phyloP scores from a whole-genome alignment of 768 basidiomycete species.

The Tulasnella sp. region DNA sequence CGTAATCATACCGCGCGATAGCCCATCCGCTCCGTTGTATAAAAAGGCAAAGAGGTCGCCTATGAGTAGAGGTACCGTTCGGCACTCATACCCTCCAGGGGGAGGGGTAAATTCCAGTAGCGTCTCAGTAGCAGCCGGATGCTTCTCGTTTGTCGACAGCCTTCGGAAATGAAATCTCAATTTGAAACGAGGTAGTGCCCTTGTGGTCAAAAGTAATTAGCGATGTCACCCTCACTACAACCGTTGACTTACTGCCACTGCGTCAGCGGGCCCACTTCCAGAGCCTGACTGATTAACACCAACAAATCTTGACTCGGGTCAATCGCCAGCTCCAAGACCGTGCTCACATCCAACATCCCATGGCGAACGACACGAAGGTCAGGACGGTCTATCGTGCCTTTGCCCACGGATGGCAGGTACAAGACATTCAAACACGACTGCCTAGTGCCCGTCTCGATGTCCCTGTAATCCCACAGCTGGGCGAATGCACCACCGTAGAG shows the following conservation, averaged over 20 bases:
- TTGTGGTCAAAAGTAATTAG: not conserved
- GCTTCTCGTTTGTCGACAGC: not conserved
- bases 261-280: not conserved
- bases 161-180: not conserved
- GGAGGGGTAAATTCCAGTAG: not conserved
- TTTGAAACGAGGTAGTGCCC: not conserved
- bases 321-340: slow-evolving; percentile 6
- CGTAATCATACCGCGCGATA: not conserved
- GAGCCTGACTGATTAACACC: not conserved
- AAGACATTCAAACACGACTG: not conserved
- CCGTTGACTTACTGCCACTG: not conserved
- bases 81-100: not conserved
- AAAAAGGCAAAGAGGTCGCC: slow-evolving; percentile 10
- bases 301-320: slow-evolving; percentile 11
- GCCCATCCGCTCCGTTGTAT: not conserved
- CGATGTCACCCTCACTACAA: not conserved
- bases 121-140: slow-evolving; percentile 5
- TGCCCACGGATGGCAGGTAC: not conserved
- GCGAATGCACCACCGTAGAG: slow-evolving; percentile 12
- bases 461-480: slow-evolving; percentile 4
- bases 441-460: not conserved
- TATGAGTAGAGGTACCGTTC: not conserved
- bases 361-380: not conserved
- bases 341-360: not conserved
- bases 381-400: not conserved